Base-by-base conservation (phyloP, 139 green algal species). In the Micromonas pusilla region DNA sequence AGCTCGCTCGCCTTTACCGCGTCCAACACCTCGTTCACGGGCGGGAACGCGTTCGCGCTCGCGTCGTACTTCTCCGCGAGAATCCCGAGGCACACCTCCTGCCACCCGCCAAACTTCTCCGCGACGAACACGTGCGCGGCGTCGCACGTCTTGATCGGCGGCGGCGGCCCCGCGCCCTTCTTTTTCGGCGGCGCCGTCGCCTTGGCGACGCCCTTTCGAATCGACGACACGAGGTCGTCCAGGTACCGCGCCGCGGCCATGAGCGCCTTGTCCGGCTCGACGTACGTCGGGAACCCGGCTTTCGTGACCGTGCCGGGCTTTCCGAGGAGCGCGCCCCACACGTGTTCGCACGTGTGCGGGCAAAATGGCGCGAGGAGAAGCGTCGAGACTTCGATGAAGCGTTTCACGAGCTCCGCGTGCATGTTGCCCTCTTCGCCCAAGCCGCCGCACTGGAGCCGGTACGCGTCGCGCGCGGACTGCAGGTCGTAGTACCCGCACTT, bases 261-360 rank as follows among this genome's bases (percentile, higher is more conserved):
- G 72, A 97, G 85, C 23, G 88, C 85, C 32, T 88, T 86, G 86
- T 98, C 91, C 0, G 91, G 88, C 39, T 82, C 67, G 6, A 57
- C 54, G 25, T 30, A 52, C n/a, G 67, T 5, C 0, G 94, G 94
- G 89, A 88, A 97, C 26, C 95, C 94, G 3, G 90, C 88, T 0
- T 83, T 93, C 13, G 96, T 71, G 13, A 88, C 86, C 26, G 37
- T 79, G 13, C 86, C 77, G 28, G 76, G n/a, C 71, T 81, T 85
- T 54, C 89, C 87, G 66, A 97, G 86, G 32, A 96, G 23, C 31
- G 83, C 84, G 26, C 81, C 53, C 94, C 94, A 99, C 3, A 97
- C 80, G 85, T 99, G 93, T 75, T 99, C 95, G 39, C 81, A 86
- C 30, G 86, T 94, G 87, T 99, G 96, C 9, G 96, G 96, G 9